Base-by-base conservation (phyloP, 164 flowering plant genomes). In the Sextonia rubra region DNA sequence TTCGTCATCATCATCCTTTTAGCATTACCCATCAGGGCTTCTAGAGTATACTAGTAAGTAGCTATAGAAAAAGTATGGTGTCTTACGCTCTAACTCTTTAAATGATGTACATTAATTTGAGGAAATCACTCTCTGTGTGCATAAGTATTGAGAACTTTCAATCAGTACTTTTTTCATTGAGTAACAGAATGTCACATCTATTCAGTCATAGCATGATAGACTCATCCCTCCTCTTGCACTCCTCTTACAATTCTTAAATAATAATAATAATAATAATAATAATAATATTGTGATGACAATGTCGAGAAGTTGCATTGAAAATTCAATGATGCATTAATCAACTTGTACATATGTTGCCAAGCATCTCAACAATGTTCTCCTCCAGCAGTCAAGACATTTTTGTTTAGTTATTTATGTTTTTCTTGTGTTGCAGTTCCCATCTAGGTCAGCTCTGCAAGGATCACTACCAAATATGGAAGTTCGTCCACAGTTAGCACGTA, bases 391-490 rank as follows among this genome's bases (percentile, higher is more conserved):
- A 3, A 3, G 49, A 29, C 15, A n/a, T 15, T 49, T 17, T 69
- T 22, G 22, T n/a, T 47, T 11, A 11, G 11, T 18, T 14, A 25
- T 3, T 47, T 64, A 44, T 64, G 22, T 85, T 24, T 69, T 71
- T 20, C 48, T 68, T 75, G 55, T 69, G 47, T 20, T 85, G 82
- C 79, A 90, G 95, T 89, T 86, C 75, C 92, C 89, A 47, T 84
- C 91, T 63, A 80, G 89, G 89, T 56, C 82, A 61, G 71, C 91
- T 64, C 71, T 90, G 78, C 89, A 85, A 80, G 82, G 83, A 73
- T 85, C 87, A 47, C 61, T 87, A 65, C 89, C 88, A 77, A 86
- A 77, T 71, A 24, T 80, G 60, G 73, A 80, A 44, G 77, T 79
- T 47, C 68, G 85, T 65, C 18, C 74, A 24, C 85, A 24, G 68